Evolutionary conservation across 495 filamentous ascomycete species (phyloP).

Genomic region (Hypoxylon fuscum): DNA sequence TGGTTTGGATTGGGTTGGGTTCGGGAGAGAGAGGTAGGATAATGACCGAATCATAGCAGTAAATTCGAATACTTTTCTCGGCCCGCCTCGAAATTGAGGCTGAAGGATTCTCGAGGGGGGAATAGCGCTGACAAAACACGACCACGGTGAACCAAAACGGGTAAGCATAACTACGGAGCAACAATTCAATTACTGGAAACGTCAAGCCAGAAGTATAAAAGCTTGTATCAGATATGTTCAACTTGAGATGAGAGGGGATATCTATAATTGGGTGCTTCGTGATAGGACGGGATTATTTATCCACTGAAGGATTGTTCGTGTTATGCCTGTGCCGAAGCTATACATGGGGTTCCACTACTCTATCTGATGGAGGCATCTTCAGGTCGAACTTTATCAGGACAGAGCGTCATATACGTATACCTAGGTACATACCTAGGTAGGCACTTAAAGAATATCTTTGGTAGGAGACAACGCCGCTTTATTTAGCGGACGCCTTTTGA

Average conservation of each 20-base stretch:
- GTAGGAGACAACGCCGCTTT: too few species aligned
- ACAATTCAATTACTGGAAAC: neutral
- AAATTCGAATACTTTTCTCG: too few species aligned
- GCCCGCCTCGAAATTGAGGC: neutral
- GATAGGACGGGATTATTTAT: neutral
- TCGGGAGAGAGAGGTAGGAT: too few species aligned
- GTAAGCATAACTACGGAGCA: neutral
- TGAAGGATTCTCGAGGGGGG: neutral
- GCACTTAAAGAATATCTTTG: too few species aligned
- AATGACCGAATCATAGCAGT: too few species aligned
- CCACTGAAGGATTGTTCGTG: neutral
- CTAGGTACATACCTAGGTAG: neutral
- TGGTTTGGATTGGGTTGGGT: too few species aligned
- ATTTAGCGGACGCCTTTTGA: too few species aligned
- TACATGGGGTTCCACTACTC: neutral
- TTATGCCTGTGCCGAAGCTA: neutral
- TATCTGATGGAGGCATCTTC: too few species aligned
- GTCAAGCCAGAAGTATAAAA: neutral
- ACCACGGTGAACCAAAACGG: neutral
- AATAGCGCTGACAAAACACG: neutral
- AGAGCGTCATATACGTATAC: neutral
- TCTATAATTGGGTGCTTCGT: neutral
- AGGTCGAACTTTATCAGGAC: neutral
- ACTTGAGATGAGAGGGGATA: neutral
- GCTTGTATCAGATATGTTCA: neutral